phyloP scores from a whole-genome alignment of 2,329 filamentous ascomycete genomes.

The Scolecobasidium constrictum region DNA sequence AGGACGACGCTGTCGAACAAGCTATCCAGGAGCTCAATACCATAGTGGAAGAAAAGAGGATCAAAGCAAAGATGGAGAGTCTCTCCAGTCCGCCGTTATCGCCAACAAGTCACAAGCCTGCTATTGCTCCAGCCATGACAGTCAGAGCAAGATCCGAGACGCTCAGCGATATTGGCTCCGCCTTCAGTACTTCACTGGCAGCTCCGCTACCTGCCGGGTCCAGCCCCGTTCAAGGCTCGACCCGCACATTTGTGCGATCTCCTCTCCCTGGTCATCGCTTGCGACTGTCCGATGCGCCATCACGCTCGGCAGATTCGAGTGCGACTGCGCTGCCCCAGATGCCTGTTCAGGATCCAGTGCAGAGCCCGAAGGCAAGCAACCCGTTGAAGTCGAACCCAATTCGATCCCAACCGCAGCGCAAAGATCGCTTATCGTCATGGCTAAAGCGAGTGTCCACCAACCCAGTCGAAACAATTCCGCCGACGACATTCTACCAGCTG shows the following conservation, averaged over 20 bases:
- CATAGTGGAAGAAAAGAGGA: conserved; percentile 32
- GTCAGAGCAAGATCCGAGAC: conserved; percentile 36
- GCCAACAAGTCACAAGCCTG: conserved; percentile 31
- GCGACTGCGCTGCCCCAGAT: conserved; percentile 2
- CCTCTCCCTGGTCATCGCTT: conserved; percentile 1
- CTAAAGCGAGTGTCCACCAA: not conserved
- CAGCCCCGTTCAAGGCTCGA: not conserved
- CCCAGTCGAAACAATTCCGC: not conserved
- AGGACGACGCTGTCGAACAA: conserved; percentile 23
- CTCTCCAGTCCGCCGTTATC: conserved; percentile 15
- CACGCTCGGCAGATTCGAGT: not conserved
- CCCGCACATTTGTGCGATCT: not conserved
- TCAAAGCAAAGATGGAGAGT: conserved; percentile 1
- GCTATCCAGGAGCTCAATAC: conserved; percentile 38
- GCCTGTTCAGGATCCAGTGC: not conserved
- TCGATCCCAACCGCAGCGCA: not conserved
- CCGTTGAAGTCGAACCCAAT: not conserved
- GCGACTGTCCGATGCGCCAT: not conserved
- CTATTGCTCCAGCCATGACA: conserved; percentile 33
- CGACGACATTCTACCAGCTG: conserved; percentile 6
- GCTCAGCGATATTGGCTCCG: conserved; percentile 36
- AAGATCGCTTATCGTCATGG: conserved; percentile 3
- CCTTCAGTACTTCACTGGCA: conserved; percentile 18
- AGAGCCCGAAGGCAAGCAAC: not conserved
- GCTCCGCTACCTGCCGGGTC: conserved; percentile 3